These are phyloP conservation scores for Peniophora sp. DNA, from an alignment of 1,284 basidiomycete genomes.

Conservation along the genomic window DNA sequence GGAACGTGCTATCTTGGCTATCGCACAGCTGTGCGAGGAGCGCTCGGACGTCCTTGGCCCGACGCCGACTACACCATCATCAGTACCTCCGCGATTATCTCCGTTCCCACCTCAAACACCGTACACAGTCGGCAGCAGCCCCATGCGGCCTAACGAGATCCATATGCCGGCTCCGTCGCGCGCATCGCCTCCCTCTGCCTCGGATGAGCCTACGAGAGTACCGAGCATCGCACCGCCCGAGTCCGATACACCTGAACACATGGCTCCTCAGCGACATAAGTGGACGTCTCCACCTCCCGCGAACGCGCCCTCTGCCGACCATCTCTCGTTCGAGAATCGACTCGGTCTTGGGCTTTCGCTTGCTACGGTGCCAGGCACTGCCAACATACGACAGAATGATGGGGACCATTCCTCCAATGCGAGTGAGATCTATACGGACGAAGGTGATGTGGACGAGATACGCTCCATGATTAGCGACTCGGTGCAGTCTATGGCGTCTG, in stretches of 20 bases:
- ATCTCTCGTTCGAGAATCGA: conserved; percentile 55
- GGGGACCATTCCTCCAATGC: conserved; percentile 48
- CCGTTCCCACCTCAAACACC: conserved; percentile 59
- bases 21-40: conserved; percentile 81
- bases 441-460: conserved; percentile 59
- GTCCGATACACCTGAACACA: conserved; percentile 41
- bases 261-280: conserved; percentile 68
- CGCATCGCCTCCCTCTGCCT: conserved; percentile 33
- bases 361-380: conserved; percentile 55
- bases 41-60: conserved; percentile 51
- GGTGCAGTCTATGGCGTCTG: conserved; percentile 34
- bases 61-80: conserved; percentile 29
- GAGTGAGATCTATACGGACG: conserved; percentile 57
- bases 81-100: conserved; percentile 44
- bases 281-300: conserved; percentile 81
- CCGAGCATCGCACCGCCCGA: conserved; percentile 11
- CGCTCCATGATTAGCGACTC: conserved; percentile 44
- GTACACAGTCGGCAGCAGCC: conserved; percentile 55
- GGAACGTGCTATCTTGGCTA: conserved; percentile 72
- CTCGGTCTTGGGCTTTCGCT: conserved; percentile 57
- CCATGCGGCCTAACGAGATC: conserved; percentile 41
- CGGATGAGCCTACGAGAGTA: conserved; percentile 9
- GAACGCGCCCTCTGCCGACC: conserved; percentile 61
- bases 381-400: conserved; percentile 37
- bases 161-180: conserved; percentile 31